These are phyloP conservation scores for Calocera viscosa DNA, from an alignment of 768 basidiomycete species.

Conservation along the genomic window DNA sequence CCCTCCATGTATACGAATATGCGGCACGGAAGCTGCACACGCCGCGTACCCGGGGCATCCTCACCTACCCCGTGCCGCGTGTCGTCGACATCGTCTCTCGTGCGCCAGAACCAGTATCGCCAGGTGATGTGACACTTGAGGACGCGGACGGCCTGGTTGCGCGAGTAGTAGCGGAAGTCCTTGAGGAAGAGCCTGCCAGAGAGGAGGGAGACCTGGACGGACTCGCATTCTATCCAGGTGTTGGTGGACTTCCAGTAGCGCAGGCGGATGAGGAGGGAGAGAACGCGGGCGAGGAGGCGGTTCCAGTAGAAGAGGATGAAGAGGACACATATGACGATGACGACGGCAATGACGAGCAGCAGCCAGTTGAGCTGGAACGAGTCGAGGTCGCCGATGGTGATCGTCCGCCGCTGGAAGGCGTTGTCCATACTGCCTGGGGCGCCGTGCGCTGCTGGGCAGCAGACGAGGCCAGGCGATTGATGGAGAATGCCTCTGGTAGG, in stretches of 20 bases:
- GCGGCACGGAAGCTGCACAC: conserved; percentile 51
- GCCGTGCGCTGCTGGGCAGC: background rate
- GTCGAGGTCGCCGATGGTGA: conserved; percentile 2
- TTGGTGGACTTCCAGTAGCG: conserved; percentile 66
- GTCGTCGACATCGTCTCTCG: conserved; percentile 57
- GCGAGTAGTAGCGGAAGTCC: conserved; percentile 79
- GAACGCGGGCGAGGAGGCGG: conserved; percentile 57
- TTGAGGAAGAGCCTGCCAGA: conserved; percentile 80
- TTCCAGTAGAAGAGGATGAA: conserved; percentile 85
- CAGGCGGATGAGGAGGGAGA: conserved; percentile 54
- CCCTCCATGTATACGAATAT: conserved; percentile 72
- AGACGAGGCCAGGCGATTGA: background rate
- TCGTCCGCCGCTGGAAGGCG: background rate
- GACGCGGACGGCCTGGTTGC: conserved; percentile 77
- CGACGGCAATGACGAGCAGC: conserved; percentile 15
- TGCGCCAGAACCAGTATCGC: conserved; percentile 84
- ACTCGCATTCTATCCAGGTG: conserved; percentile 76
- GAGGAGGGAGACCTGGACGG: conserved; percentile 81
- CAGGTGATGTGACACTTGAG: conserved; percentile 79
- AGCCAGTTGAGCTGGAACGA: conserved; percentile 13
- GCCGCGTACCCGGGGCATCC: conserved; percentile 32
- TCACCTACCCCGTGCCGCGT: conserved; percentile 31
- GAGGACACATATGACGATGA: conserved; percentile 24
- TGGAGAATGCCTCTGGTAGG: too few relatives aligned
- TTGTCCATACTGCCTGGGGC: background rate